Evolutionary conservation across 2,329 filamentous ascomycete species (phyloP), one percentile per base, ranked within the genome.

Genomic region (Diaporthe vexans): DNA sequence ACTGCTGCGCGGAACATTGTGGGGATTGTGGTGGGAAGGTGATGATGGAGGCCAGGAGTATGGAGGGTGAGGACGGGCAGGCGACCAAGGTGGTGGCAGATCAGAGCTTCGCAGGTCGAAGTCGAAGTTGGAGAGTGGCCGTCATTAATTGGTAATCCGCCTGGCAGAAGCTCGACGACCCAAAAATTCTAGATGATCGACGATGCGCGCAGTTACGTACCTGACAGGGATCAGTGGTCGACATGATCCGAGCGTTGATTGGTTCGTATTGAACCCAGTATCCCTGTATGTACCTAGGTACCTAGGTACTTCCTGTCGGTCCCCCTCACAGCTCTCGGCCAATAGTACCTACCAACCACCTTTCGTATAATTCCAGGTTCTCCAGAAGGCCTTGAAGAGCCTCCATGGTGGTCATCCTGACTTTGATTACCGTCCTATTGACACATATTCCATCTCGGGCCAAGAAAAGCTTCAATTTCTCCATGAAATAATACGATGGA

Each of bases 1-100:
- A 88, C 78, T 68, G 87, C 85, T 78, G 86, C 81, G 82, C 88
- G 88, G 77, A 89, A 90, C 89, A 91, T 90, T 59, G 73, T 71
- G 73, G 75, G n/a, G 24, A 11, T n/a, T 13, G 3, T 70, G 70
- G 6, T 48, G 11, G 11, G 10, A 70, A 21, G 35, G 58, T 26
- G 65, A 71, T 59, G 71, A 43, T 26, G 68, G 65, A 68, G 51
- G 71, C 77, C 74, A 75, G 67, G 24, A 35, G 15, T 51, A 0
- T 77, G 70, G 76, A 57, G 71, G 74, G 35, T 51, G 75, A 74
- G 57, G 65, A 24, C 58, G 35, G 26, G 61, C n/a, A 65, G 43
- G 43, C 75, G 51, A 24, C 11, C 2, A 17, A 24, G 15, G 46
- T 63, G 57, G 56, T 29, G 40, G 48, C 37, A 33, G 33, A 21